Conservation (phyloP, 805 yeast species). For the Metschnikowia orientalis region DNA sequence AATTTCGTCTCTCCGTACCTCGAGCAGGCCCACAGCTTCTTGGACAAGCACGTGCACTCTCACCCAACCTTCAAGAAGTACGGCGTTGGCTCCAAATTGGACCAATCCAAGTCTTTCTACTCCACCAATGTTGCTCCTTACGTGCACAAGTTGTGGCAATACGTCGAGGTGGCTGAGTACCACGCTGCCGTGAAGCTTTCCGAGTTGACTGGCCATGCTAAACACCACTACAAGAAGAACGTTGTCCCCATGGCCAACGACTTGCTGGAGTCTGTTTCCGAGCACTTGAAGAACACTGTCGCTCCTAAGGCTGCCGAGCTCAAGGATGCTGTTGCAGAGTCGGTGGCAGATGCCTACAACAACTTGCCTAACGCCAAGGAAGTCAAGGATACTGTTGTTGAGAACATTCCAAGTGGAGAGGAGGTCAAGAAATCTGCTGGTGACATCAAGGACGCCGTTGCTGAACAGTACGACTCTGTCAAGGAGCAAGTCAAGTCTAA, state of each 20-base stretch:
- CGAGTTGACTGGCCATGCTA: conserved; percentile 12
- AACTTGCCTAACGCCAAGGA: conserved; percentile 5
- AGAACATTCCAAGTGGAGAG: conserved; percentile 3
- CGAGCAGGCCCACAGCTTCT: conserved; percentile 22
- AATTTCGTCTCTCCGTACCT: conserved; percentile 29
- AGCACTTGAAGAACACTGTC: conserved; percentile 20
- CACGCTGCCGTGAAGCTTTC: conserved; percentile 27
- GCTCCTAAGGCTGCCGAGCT: conserved; percentile 16
- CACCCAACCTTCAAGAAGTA: conserved; percentile 32
- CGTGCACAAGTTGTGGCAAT: conserved; percentile 29
- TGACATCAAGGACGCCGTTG: conserved; percentile 5
- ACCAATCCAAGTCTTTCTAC: conserved; percentile 21
- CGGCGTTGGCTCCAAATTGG: conserved; percentile 27
- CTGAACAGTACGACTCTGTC: conserved; percentile 6
- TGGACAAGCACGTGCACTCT: conserved; percentile 37
- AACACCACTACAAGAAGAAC: conserved; percentile 19
- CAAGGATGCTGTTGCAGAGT: conserved; percentile 9
- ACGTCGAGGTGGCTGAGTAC: conserved; percentile 32
- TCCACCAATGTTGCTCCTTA: conserved; percentile 26
- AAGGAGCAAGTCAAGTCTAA: conserved; percentile 15
- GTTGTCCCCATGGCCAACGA: conserved; percentile 19
- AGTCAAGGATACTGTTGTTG: conserved; percentile 4
- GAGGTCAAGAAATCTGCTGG: conserved; percentile 9
- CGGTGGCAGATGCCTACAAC: conserved; percentile 4
- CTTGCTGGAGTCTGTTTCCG: conserved; percentile 9